phyloP scores from a whole-genome alignment of 208 protist species.

The Vickermania spadyakhi region DNA sequence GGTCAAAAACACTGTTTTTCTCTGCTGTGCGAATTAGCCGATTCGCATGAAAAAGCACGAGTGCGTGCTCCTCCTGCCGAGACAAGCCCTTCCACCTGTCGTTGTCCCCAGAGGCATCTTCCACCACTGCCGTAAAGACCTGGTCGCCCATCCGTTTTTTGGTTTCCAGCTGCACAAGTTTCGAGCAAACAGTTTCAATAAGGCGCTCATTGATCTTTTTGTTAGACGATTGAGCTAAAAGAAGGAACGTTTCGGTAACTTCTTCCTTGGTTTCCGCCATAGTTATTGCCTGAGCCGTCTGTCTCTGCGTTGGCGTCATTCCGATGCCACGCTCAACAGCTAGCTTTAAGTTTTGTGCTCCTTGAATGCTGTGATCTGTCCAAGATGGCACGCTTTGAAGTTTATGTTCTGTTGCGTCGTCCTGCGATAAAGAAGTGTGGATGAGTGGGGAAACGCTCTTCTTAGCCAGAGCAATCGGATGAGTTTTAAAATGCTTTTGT shows the following conservation, averaged over 20 bases:
- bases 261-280: conserved; percentile 22
- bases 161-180: conserved; percentile 35
- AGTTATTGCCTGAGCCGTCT: conserved; percentile 15
- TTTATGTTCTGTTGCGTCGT: too few species aligned
- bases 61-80: conserved; percentile 29
- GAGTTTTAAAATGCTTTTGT: background rate
- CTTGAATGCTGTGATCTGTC: too few species aligned
- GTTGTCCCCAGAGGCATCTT: conserved; percentile 24
- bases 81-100: conserved; percentile 31
- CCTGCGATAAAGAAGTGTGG: too few species aligned
- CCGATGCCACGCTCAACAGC: background rate
- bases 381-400: too few species aligned
- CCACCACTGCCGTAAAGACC: conserved; percentile 29
- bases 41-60: conserved; percentile 36
- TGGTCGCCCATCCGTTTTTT: conserved; percentile 21
- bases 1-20: conserved; percentile 35
- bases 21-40: conserved; percentile 37
- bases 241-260: conserved; percentile 33
- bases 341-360: too few species aligned
- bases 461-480: background rate
- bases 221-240: conserved; percentile 18
- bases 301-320: conserved; percentile 12
- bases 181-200: conserved; percentile 19
- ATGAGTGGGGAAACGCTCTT: too few species aligned
- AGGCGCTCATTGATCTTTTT: conserved; percentile 15